phyloP scores from a whole-genome alignment of 345 rosid genomes.

The Gossypium australe region DNA sequence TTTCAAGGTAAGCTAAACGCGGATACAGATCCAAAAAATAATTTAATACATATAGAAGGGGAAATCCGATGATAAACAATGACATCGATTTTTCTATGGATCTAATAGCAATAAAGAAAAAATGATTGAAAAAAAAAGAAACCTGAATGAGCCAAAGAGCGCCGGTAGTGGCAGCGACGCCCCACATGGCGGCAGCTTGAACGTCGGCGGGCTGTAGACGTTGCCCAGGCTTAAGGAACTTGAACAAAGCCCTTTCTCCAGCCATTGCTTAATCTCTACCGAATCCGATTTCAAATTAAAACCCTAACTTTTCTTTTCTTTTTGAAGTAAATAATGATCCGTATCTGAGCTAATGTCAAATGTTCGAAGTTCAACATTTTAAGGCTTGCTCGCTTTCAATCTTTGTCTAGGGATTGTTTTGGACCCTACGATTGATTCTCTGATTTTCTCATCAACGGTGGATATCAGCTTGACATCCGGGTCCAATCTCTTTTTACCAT shows the following conservation, averaged over 20 bases:
- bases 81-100: background rate
- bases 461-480: background rate
- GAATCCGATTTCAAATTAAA: background rate
- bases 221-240: constrained; percentile 40
- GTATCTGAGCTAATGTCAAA: background rate
- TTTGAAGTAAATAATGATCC: background rate
- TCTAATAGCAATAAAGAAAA: background rate
- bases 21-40: background rate
- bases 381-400: background rate
- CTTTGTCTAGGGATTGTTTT: background rate
- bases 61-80: background rate
- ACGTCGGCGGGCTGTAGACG: constrained; percentile 60
- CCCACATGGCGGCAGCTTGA: constrained; percentile 80
- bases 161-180: constrained; percentile 63
- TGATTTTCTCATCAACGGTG: background rate
- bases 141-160: constrained; percentile 78
- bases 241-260: constrained; percentile 34
- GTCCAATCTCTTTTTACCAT: background rate
- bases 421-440: background rate
- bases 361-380: background rate
- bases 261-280: constrained; percentile 32
- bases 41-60: background rate
- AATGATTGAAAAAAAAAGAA: background rate
- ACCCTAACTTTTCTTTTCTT: background rate
- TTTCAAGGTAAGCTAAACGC: background rate